These are phyloP conservation scores for Tulasnella sp. DNA, from an alignment of 768 basidiomycete genomes.

Conservation along the genomic window DNA sequence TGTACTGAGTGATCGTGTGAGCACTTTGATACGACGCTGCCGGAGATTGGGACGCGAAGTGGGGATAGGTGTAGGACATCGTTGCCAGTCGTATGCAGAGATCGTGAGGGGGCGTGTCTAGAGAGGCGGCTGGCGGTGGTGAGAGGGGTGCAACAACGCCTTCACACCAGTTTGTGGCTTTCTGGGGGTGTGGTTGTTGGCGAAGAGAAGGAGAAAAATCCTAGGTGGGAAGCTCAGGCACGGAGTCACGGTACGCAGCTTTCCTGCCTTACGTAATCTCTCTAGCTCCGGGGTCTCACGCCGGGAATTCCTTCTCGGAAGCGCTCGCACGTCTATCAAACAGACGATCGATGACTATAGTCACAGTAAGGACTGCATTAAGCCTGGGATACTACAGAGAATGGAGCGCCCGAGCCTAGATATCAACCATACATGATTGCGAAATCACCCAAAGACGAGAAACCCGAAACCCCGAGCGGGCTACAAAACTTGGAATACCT, in stretches of 20 bases:
- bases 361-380: not conserved
- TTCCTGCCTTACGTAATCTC: not conserved
- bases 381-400: not conserved
- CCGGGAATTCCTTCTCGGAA: not conserved
- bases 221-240: not conserved
- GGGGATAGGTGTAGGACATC: constrained; percentile 25
- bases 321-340: not conserved
- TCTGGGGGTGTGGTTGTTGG: not conserved
- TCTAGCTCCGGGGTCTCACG: not conserved
- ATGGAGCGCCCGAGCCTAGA: no score
- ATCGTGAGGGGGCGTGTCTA: not conserved
- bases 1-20: constrained; percentile 19
- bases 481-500: no score
- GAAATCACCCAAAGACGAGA: no score
- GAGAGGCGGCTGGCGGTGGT: not conserved
- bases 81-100: not conserved
- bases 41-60: constrained; percentile 24
- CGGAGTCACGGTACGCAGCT: not conserved
- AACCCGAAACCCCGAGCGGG: no score
- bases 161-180: not conserved
- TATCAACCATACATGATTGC: no score
- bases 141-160: not conserved
- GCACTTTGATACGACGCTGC: constrained; percentile 20
- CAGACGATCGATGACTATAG: no score
- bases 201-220: not conserved